These are phyloP conservation scores for Phytophthora tubulina DNA, from an alignment of 352 stramenopile genomes.

Conservation along the genomic window DNA sequence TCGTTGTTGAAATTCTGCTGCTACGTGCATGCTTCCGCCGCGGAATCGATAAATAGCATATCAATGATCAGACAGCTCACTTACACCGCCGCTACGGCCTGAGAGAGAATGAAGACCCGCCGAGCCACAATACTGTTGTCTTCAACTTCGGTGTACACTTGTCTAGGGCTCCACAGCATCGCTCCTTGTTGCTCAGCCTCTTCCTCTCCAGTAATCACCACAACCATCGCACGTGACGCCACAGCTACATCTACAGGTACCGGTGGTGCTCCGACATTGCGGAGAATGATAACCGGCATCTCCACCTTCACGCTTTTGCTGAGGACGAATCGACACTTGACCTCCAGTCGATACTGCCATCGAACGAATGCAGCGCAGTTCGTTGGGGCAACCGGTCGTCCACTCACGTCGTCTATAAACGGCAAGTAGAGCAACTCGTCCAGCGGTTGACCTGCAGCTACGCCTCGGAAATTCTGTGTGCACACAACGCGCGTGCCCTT, in stretches of 20 bases:
- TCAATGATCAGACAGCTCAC: neutral
- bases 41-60: neutral
- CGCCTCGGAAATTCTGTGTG: conserved; percentile 33
- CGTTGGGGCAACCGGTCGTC: conserved; percentile 33
- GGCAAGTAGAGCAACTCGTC: conserved; percentile 40
- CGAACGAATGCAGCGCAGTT: conserved; percentile 41
- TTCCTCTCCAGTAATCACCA: conserved; percentile 24
- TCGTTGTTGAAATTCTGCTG: too few species aligned
- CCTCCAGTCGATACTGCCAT: conserved; percentile 44
- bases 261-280: conserved; percentile 29
- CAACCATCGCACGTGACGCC: conserved; percentile 20
- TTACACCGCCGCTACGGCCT: conserved; percentile 25
- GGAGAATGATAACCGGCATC: conserved; percentile 42
- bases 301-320: conserved; percentile 51
- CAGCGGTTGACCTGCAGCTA: conserved; percentile 38
- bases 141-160: conserved; percentile 5
- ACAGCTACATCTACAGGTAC: conserved; percentile 2
- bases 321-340: conserved; percentile 47
- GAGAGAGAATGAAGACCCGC: conserved; percentile 22
- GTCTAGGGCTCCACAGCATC: conserved; percentile 13
- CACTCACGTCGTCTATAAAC: conserved; percentile 32
- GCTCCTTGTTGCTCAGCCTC: neutral
- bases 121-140: conserved; percentile 11
- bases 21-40: too few species aligned
- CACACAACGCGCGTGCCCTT: conserved; percentile 39